Evolutionary conservation across 2,329 filamentous ascomycete genomes (phyloP), one percentile per base, ranked within the genome.

Genomic region (Pseudogymnoascus sp.): DNA sequence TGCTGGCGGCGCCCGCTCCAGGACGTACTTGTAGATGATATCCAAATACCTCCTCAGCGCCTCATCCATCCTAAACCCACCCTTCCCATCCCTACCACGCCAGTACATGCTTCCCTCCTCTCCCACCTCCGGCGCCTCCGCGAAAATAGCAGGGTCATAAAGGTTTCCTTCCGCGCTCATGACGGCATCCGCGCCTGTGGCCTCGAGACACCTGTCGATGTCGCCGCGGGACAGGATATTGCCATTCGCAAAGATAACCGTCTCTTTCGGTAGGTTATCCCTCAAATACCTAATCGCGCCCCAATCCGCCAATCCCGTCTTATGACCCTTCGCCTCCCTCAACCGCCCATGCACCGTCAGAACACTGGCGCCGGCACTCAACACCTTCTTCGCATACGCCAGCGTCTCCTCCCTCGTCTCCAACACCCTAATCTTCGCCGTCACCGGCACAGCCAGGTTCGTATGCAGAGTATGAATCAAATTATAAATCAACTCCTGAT

Each of bases 81-180:
- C 90, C 64, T 84, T 87, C 0, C 90, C 90, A 70, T 92, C 84
- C 60, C 77, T 80, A 0, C 89, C 90, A 35, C 88, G 81, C 92
- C 93, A 97, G 74, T 94, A 97, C 69, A 95, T 92, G 63, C 88
- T 81, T 0, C 85, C 85, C 72, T 90, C 85, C 55, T 85, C 74
- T 0, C 86, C 88, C 0, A 78, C 69, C 0, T 82, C 72, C 0
- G 91, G 91, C 13, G 85, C 80, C 33, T 79, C 76, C 12, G 87
- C 85, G 71, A 99, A 99, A 45, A 99, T 88, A 1, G 85, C 86
- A 0, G 94, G 94, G 71, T 99, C 91, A 70, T 91, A 93, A 0
- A 99, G 81, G 72, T 97, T 96, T 0, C 92, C 94, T 75, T 99
- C 94, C 4, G 94, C 94, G 67, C 88, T 93, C 94, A 99, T 97